Evolutionary conservation across 192 early-diverging fungal species (phyloP).

Genomic region (Coemansia sp.): DNA sequence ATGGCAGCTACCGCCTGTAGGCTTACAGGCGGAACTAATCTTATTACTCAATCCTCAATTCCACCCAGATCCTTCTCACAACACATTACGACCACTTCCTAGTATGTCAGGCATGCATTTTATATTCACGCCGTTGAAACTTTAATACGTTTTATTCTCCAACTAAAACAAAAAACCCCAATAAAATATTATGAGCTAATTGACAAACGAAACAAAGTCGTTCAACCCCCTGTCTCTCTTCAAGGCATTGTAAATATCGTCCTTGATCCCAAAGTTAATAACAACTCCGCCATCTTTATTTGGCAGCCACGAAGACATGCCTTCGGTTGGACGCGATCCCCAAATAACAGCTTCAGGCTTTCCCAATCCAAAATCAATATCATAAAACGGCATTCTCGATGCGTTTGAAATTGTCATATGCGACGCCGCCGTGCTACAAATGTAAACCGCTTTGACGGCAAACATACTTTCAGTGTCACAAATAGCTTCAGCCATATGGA

Average conservation of each 20-base stretch:
- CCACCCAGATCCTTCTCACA: too few relatives aligned
- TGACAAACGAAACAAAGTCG: slow-evolving; percentile 22
- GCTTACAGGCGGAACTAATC: too few relatives aligned
- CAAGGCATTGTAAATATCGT: slow-evolving; percentile 11
- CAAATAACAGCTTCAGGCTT: slow-evolving; percentile 11
- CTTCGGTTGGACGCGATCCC: slow-evolving; percentile 15
- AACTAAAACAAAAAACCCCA: background rate
- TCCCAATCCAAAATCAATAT: slow-evolving; percentile 25
- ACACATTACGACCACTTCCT: too few relatives aligned
- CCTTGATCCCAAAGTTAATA: slow-evolving; percentile 17
- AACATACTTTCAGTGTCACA: slow-evolving; percentile 12
- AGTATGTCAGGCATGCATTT: too few relatives aligned
- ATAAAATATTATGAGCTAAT: background rate
- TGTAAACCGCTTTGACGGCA: slow-evolving; percentile 10
- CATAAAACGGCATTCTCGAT: slow-evolving; percentile 24
- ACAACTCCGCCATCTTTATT: slow-evolving; percentile 21
- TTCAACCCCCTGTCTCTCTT: slow-evolving; percentile 15
- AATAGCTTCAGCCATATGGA: slow-evolving; percentile 8
- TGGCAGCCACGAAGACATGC: slow-evolving; percentile 23
- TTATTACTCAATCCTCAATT: too few relatives aligned
- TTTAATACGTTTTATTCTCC: background rate
- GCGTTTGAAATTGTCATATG: slow-evolving; percentile 26
- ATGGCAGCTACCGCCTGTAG: too few relatives aligned
- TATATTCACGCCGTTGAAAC: background rate
- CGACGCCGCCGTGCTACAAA: slow-evolving; percentile 8